Evolutionary conservation across 352 stramenopile species (phyloP).

Genomic region (Phytophthora sp.): DNA sequence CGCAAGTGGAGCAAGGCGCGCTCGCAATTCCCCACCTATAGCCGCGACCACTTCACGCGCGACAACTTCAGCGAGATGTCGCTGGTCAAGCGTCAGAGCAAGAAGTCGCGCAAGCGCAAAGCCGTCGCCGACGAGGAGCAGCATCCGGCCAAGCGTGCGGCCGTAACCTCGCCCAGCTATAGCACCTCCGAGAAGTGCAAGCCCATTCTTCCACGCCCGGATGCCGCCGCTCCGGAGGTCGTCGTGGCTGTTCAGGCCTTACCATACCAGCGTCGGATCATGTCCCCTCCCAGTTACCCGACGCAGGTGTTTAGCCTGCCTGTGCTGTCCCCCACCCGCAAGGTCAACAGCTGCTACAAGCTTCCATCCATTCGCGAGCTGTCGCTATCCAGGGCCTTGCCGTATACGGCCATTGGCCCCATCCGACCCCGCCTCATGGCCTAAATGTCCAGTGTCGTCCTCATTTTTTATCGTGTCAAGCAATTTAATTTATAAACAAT

Average conservation of each 20-base stretch:
- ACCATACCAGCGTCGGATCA: slow-evolving; percentile 17
- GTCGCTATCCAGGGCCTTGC: slow-evolving; percentile 40
- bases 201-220: slow-evolving; percentile 62
- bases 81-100: slow-evolving; percentile 87
- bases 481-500: slow-evolving; percentile 38
- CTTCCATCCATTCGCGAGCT: slow-evolving; percentile 64
- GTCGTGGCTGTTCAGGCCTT: slow-evolving; percentile 10
- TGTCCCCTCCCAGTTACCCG: slow-evolving; percentile 34
- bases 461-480: slow-evolving; percentile 25
- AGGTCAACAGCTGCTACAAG: slow-evolving; percentile 51
- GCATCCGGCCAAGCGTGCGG: slow-evolving; percentile 44
- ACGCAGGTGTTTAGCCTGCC: slow-evolving; percentile 36
- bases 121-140: slow-evolving; percentile 40
- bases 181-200: slow-evolving; percentile 62
- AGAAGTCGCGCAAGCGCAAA: slow-evolving; percentile 82
- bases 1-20: slow-evolving; percentile 89
- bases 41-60: slow-evolving; percentile 80
- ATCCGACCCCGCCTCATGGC: slow-evolving; percentile 52
- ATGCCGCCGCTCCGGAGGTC: not conserved
- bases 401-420: slow-evolving; percentile 25
- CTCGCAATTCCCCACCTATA: slow-evolving; percentile 78
- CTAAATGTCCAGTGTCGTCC: slow-evolving; percentile 33
- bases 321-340: slow-evolving; percentile 50
- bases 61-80: slow-evolving; percentile 89
- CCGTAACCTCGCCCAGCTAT: slow-evolving; percentile 27